Evolutionary conservation across 2,329 filamentous ascomycete genomes (phyloP).

Genomic region (Fusarium chuoi): DNA sequence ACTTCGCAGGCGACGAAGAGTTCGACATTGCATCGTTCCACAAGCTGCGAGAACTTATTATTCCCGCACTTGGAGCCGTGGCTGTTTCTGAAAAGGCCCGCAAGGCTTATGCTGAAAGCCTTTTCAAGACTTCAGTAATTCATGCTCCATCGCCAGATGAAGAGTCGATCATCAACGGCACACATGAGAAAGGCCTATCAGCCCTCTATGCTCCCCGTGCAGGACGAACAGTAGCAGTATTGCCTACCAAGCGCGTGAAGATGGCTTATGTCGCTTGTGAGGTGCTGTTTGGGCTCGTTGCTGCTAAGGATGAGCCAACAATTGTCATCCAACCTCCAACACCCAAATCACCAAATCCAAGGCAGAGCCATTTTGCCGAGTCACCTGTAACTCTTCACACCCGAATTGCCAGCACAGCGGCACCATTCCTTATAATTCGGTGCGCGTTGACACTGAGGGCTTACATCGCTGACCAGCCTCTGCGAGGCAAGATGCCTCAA

Average conservation of each 20-base stretch:
- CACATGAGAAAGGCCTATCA: constrained; percentile 61
- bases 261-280: constrained; percentile 86
- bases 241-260: constrained; percentile 70
- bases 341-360: constrained; percentile 52
- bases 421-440: constrained; percentile 84
- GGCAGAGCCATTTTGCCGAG: constrained; percentile 26
- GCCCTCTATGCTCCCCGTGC: constrained; percentile 71
- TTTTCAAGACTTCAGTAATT: constrained; percentile 86
- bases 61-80: constrained; percentile 75
- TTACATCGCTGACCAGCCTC: constrained; percentile 90
- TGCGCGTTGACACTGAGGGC: constrained; percentile 82
- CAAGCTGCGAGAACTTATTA: constrained; percentile 75
- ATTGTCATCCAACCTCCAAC: constrained; percentile 56
- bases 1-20: constrained; percentile 74
- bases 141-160: constrained; percentile 71
- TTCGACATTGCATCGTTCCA: constrained; percentile 84
- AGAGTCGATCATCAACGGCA: constrained; percentile 61
- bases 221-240: constrained; percentile 77
- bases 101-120: constrained; percentile 74
- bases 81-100: constrained; percentile 74
- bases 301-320: constrained; percentile 53
- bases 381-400: constrained; percentile 53
- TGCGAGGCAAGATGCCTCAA: constrained; percentile 89
- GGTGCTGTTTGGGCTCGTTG: constrained; percentile 78
- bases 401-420: constrained; percentile 77